Evolutionary conservation across 805 yeast species (phyloP), one percentile per base, ranked within the genome.

Genomic region (Starmerella kuoi): DNA sequence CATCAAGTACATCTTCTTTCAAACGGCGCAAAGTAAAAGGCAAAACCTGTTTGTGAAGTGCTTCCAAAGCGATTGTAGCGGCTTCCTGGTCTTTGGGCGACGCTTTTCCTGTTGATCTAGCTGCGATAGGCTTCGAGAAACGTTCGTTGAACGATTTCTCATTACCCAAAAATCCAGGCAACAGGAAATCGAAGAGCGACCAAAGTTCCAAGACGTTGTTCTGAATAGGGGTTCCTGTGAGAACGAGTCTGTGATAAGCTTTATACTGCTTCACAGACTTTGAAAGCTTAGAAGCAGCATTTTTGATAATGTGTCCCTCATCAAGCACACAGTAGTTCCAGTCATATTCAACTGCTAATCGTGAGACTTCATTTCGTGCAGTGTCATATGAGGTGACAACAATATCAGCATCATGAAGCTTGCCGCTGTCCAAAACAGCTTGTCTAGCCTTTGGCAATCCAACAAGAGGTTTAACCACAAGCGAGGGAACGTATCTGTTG

Each of bases 111-210:
- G 85, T 78, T 57, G 95, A 70, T 31, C 94, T 80, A 2, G 94
- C 88, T 3, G 96, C 88, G 59, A 91, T 91, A 2, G 99, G 99
- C 56, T 87, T 87, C n/a, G 96, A 93, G 68, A 88, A 91, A 51
- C 87, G 73, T 48, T 88, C 97, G 55, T 86, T 91, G 66, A 91
- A 91, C 38, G 79, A 72, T 61, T 86, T 88, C 56, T 91, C 98
- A 2, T 93, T 78, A 12, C 99, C 99, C 50, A 91, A 67, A 56
- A 91, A 91, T 0, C 99, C 99, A 2, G 99, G 99, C 99, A 91
- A 91, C 60, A 91, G 68, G 61, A 86, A 91, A 61, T 91, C 98
- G 67, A 91, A 91, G 55, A 91, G 67, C 3, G 98, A 91, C 99
- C 99, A 91, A 48, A 91, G 66, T 61, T 91, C 99, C 33, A 91